These are phyloP conservation scores for Penicillium paxilli DNA, from an alignment of 495 filamentous ascomycete species.

Conservation along the genomic window DNA sequence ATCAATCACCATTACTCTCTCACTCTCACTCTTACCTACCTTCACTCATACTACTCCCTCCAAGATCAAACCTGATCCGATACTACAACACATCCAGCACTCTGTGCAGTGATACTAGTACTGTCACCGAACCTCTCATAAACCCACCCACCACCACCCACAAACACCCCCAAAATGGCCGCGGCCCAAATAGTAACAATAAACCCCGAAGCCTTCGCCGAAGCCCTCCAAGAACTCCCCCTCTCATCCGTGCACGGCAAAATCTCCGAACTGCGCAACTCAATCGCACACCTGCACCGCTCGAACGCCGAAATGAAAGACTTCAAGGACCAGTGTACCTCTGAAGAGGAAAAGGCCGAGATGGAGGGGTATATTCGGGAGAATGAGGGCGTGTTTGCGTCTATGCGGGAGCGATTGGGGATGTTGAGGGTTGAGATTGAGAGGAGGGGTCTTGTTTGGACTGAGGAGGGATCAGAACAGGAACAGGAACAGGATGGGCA, in stretches of 20 bases:
- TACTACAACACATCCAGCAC: too few relatives aligned
- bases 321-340: constrained; percentile 45
- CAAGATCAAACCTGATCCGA: too few relatives aligned
- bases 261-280: constrained; percentile 78
- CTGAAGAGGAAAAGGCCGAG: constrained; percentile 65
- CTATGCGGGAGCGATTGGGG: constrained; percentile 71
- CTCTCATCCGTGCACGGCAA: constrained; percentile 74
- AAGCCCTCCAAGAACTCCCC: constrained; percentile 71
- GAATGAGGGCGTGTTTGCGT: constrained; percentile 70
- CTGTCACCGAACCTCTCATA: too few relatives aligned
- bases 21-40: too few relatives aligned
- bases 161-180: constrained; percentile 32
- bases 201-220: constrained; percentile 49
- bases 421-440: constrained; percentile 76
- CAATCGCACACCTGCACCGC: constrained; percentile 74
- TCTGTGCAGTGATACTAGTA: too few relatives aligned
- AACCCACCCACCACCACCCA: neutral
- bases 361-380: constrained; percentile 52
- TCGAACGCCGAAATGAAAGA: constrained; percentile 72
- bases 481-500: too few relatives aligned
- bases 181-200: constrained; percentile 37
- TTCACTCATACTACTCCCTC: neutral
- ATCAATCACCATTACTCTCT: too few relatives aligned
- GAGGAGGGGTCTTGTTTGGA: constrained; percentile 68
- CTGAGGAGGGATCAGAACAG: constrained; percentile 56